A percentile compares a stretch with the other conserved stretches of the same genome.
These are phyloP conservation scores for Rhizopogon rudus DNA, from an alignment of 768 basidiomycete genomes.

Conservation along the genomic window DNA sequence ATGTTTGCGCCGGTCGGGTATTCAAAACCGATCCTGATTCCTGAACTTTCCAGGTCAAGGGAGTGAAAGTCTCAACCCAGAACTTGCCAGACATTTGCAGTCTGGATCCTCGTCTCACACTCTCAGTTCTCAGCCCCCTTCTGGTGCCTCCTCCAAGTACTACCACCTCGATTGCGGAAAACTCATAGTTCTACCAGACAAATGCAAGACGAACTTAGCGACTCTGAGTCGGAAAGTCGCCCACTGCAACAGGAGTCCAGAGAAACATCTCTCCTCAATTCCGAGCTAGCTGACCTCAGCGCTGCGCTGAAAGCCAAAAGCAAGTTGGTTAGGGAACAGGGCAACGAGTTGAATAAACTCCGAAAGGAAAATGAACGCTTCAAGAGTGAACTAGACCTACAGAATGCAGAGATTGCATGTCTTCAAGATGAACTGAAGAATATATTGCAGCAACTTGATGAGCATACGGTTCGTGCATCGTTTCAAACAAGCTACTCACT, in stretches of 20 bases:
- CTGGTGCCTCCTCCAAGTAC: background rate
- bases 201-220: background rate
- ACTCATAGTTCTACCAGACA: background rate
- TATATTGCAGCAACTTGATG: background rate
- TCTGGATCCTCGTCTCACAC: background rate
- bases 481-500: background rate
- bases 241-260: background rate
- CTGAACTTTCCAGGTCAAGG: too few relatives aligned
- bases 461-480: background rate
- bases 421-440: conserved; percentile 3
- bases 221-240: background rate
- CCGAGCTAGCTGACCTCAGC: background rate
- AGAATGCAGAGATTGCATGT: background rate
- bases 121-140: background rate
- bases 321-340: background rate
- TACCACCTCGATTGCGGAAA: background rate
- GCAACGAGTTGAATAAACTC: background rate
- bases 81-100: background rate
- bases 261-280: background rate
- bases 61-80: background rate
- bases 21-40: too few relatives aligned
- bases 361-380: background rate
- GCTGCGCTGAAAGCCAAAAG: background rate
- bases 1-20: too few relatives aligned
- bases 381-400: background rate